A percentile compares a stretch with the other conserved stretches of the same genome.
These are phyloP conservation scores for Phytopythium sindhum DNA, from an alignment of 352 stramenopile genomes.

Conservation along the genomic window DNA sequence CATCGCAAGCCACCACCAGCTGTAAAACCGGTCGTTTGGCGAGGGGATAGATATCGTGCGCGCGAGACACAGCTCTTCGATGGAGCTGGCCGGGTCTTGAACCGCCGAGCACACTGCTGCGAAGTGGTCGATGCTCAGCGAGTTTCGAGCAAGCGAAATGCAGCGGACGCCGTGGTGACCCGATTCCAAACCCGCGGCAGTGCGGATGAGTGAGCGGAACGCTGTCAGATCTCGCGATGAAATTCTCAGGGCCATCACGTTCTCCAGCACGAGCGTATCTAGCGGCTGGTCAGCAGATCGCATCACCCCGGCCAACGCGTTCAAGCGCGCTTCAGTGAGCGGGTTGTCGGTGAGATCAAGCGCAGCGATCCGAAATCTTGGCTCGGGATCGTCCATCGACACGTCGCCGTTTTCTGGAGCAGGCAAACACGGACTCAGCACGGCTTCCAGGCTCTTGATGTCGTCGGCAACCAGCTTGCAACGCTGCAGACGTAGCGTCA, in stretches of 20 bases:
- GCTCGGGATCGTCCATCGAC: neutral
- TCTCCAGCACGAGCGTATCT: neutral
- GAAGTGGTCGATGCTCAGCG: constrained; percentile 23
- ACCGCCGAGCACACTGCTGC: constrained; percentile 31
- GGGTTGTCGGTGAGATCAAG: constrained; percentile 31
- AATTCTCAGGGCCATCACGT: constrained; percentile 13
- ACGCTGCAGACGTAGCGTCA: constrained; percentile 19
- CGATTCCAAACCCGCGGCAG: constrained; percentile 11
- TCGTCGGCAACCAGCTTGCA: constrained; percentile 17
- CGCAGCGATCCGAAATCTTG: constrained; percentile 17
- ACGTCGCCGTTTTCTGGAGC: neutral
- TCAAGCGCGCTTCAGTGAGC: constrained; percentile 18
- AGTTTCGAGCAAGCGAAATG: constrained; percentile 31
- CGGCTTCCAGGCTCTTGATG: constrained; percentile 14
- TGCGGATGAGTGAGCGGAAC: constrained; percentile 24
- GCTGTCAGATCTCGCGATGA: constrained; percentile 20
- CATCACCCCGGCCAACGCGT: constrained; percentile 13
- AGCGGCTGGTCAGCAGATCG: constrained; percentile 1
- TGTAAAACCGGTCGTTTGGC: neutral
- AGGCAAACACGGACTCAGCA: neutral
- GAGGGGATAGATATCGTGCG: neutral
- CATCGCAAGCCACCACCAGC: constrained; percentile 7
- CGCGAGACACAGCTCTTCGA: constrained; percentile 2
- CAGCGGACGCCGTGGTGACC: constrained; percentile 14
- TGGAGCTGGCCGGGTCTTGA: neutral